A percentile compares a stretch with the other conserved stretches of the same genome.
These are phyloP conservation scores for Cryptosporidium felis DNA, from an alignment of 169 alveolate genomes.

Conservation along the genomic window DNA sequence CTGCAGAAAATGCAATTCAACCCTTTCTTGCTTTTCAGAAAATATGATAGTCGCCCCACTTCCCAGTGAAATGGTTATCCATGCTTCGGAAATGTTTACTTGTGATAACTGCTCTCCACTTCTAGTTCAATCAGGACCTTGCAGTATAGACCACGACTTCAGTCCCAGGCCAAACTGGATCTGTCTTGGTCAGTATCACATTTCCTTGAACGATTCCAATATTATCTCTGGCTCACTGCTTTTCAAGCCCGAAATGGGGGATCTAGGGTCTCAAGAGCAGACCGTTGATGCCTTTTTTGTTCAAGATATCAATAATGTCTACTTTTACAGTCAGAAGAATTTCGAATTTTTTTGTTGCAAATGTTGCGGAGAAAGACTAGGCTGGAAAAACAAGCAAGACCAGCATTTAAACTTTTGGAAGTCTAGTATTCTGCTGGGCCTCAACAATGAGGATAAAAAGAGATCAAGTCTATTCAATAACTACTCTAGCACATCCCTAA, in stretches of 20 bases:
- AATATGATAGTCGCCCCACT: constrained; percentile 22
- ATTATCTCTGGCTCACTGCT: neutral
- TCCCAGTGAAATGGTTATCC: constrained; percentile 54
- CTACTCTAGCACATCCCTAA: neutral
- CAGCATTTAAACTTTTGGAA: constrained; percentile 16
- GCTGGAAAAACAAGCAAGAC: constrained; percentile 23
- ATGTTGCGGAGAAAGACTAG: neutral
- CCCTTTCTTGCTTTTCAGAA: neutral
- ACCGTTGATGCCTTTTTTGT: neutral
- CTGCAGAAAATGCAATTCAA: neutral
- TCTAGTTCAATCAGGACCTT: too few species aligned
- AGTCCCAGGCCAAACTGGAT: constrained; percentile 35
- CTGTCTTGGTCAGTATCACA: constrained; percentile 46
- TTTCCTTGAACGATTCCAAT: constrained; percentile 9
- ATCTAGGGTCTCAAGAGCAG: neutral
- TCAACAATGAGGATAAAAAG: neutral
- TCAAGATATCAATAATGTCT: constrained; percentile 18
- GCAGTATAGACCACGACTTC: neutral
- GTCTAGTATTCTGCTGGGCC: neutral
- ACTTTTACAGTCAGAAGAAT: neutral
- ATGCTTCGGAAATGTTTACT: constrained; percentile 46
- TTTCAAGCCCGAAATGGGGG: neutral
- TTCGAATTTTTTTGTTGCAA: neutral
- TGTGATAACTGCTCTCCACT: constrained; percentile 53
- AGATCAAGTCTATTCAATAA: neutral